Evolutionary conservation across 106 monocot genomes (phyloP), one percentile per base, ranked within the genome.

Genomic region (Vanilla planifolia): DNA sequence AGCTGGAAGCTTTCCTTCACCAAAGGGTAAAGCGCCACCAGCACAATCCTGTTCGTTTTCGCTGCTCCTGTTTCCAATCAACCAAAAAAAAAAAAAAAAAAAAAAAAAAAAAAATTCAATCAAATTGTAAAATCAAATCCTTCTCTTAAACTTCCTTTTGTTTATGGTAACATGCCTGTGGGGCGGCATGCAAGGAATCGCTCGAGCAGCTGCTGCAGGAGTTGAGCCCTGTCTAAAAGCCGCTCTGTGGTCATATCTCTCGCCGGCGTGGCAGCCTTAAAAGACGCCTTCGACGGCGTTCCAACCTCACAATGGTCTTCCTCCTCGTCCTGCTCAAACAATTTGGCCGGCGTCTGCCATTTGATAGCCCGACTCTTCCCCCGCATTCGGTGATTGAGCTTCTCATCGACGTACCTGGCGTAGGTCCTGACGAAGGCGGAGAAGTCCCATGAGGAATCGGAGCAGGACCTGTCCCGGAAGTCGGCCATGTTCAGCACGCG

Each of bases 1-100:
- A 89, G 47, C 45, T 89, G 89, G 80, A 63, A 79, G 85, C 94
- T 94, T 64, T 94, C 93, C 62, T 83, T 93, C 64, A 94, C 74
- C 51, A 89, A 41, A 21, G 85, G 85, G 63, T 85, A 80, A 19
- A 94, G 67, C 0, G 93, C 89, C 34, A 89, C 77, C 1, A 75
- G 63, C 42, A 94, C 93, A 11, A 94, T 72, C 40, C 85, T 35
- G 65, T 85, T 82, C 43, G 67, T 46, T 70, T 75, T 89, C 9
- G 89, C 89, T 6, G 75, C 62, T 16, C 93, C 93, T 93, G 60
- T 35, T n/a, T n/a, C n/a, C n/a, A n/a, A n/a, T n/a, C n/a, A n/a
- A n/a, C n/a, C n/a, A n/a, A n/a, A n/a, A n/a, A n/a, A n/a, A n/a
- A n/a, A n/a, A n/a, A n/a, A n/a, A n/a, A n/a, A n/a, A n/a, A n/a